Evolutionary conservation across 306 rosid genomes (phyloP).

Genomic region (Prinsepia uniflora): DNA sequence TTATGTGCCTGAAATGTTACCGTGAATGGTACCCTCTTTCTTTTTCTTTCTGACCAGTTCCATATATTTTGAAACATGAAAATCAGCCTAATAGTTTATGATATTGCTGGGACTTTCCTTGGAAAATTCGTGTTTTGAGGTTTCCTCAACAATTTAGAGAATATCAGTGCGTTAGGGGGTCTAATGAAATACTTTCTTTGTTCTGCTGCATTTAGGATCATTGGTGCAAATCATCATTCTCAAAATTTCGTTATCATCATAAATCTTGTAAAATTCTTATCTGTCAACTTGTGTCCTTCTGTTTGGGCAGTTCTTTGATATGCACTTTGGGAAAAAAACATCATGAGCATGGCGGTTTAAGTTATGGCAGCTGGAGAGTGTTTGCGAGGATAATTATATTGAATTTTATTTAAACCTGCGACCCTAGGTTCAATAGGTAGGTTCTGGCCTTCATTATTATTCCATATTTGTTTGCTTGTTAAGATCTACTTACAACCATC

Average conservation of each 20-base stretch:
- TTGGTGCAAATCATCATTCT: not conserved
- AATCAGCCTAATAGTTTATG: not conserved
- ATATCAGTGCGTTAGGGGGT: not conserved
- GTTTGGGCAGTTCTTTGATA: not conserved
- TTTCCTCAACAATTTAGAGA: not conserved
- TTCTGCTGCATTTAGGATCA: not conserved
- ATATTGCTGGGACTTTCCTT: not conserved
- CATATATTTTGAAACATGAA: not conserved
- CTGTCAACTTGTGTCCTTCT: not conserved
- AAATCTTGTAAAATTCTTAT: not conserved
- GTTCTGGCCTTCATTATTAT: not conserved
- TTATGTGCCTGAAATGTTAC: constrained; percentile 91
- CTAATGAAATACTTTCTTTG: not conserved
- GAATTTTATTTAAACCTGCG: not conserved
- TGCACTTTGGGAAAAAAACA: not conserved
- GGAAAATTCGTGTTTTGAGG: not conserved
- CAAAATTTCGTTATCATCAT: not conserved
- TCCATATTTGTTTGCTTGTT: not conserved
- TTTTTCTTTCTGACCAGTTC: constrained; percentile 18
- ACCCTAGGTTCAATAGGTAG: not conserved
- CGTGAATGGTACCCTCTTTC: constrained; percentile 63
- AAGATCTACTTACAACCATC: not conserved
- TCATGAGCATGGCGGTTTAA: not conserved
- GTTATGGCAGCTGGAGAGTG: not conserved
- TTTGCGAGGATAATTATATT: not conserved